Percentiles rank a stretch among this genome's conserved stretches.
phyloP scores from a whole-genome alignment of 2,329 filamentous ascomycete species.

The Dichotomopilus funicola region DNA sequence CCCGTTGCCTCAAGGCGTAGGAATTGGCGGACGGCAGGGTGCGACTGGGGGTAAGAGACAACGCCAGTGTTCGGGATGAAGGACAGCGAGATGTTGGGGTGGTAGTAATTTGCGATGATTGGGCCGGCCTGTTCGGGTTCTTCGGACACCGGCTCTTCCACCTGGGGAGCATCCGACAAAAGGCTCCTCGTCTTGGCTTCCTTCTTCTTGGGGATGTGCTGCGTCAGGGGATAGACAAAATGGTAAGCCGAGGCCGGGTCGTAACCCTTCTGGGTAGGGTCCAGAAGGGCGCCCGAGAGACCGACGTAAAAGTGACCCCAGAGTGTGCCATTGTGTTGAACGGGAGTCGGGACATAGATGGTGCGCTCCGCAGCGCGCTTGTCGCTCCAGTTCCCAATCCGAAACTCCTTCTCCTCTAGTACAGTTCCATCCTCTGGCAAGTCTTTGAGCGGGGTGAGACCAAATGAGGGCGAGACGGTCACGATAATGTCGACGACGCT shows the following conservation, averaged over 20 bases:
- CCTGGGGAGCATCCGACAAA: conserved; percentile 50
- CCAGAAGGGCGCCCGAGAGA: conserved; percentile 66
- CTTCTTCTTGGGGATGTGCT: conserved; percentile 90
- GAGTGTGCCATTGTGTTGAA: conserved; percentile 87
- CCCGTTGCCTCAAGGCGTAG: conserved; percentile 72
- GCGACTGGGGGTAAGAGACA: conserved; percentile 58
- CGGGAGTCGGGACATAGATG: conserved; percentile 68
- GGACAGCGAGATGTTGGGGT: conserved; percentile 87
- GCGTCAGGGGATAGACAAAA: conserved; percentile 78
- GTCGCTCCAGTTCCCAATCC: conserved; percentile 71
- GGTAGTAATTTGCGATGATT: conserved; percentile 80
- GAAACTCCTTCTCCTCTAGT: conserved; percentile 73
- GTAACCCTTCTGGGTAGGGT: conserved; percentile 66
- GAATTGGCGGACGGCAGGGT: conserved; percentile 70
- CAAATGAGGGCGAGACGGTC: conserved; percentile 71
- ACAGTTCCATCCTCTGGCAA: conserved; percentile 64
- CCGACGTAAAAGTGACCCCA: conserved; percentile 93
- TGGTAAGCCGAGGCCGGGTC: conserved; percentile 72
- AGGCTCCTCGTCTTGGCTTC: conserved; percentile 80
- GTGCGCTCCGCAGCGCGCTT: conserved; percentile 68
- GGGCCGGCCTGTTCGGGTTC: conserved; percentile 53
- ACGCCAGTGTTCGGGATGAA: conserved; percentile 76
- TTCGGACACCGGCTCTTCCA: conserved; percentile 45
- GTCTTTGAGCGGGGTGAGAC: conserved; percentile 59
- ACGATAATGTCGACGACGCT: conserved; percentile 75